Base-by-base conservation (phyloP, 257 asterid genomes). In the Fraxinus pennsylvanica region DNA sequence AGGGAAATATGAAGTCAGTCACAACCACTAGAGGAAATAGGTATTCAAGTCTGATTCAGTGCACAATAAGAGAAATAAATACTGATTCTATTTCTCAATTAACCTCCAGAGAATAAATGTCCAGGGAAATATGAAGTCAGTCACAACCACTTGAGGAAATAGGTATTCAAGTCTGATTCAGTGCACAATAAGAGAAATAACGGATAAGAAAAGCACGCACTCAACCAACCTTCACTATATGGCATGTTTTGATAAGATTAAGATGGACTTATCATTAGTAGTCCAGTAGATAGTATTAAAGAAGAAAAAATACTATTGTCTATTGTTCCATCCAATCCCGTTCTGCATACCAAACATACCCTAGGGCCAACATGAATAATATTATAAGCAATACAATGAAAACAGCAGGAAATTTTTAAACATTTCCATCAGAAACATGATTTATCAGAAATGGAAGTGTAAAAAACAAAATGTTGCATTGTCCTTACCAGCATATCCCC, bases 401-500 rank as follows among this genome's bases (percentile, higher is more conserved):
- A 72, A 41, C 14, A 80, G 25, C 38, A 45, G 19, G 17, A 47
- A 29, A 76, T 22, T 35, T 66, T 17, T n/a, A 22, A 32, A 54
- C 68, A 73, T 15, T n/a, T 21, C 9, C 30, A 10, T 9, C 14
- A 3, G 21, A 65, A 25, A n/a, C 4, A 13, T 29, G 5, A 59
- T 32, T 6, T 63, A 52, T 76, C 76, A 78, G 36, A 50, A 29
- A 29, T 9, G 45, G 19, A 35, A 29, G 45, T 76, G 38, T 65
- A 77, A 9, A 59, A 35, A 70, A 19, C 61, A 50, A 72, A 80
- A 30, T 38, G 14, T 1, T 14, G 47, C 36, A 69, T 54, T 72
- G 72, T 1, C 36, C 87, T 14, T 88, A 94, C 99, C 97, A 52
- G 85, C 97, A 93, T 96, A 82, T 96, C 99, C 80, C 99, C 99